These are phyloP conservation scores for Astragalus membranaceus DNA, from an alignment of 306 rosid species.

Conservation along the genomic window DNA sequence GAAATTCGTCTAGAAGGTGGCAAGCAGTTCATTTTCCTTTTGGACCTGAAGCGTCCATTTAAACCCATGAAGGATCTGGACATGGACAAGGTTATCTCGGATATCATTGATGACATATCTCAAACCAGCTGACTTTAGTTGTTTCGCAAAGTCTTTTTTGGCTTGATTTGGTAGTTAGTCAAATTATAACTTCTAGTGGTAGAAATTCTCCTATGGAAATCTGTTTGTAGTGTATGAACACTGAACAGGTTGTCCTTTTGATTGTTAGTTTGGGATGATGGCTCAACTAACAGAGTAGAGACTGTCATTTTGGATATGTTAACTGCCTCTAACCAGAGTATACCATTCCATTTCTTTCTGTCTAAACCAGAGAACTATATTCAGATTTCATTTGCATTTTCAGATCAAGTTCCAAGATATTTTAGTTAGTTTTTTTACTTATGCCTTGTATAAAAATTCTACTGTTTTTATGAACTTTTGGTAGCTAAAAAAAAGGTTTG, in stretches of 20 bases:
- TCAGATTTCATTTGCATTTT: constrained; percentile 9
- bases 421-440: not conserved
- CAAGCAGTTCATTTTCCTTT: too few relatives aligned
- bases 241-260: not conserved
- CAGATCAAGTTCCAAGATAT: not conserved
- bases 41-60: constrained; percentile 79
- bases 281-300: not conserved
- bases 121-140: not conserved
- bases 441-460: not conserved
- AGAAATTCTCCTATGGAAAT: not conserved
- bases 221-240: not conserved
- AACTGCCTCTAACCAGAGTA: constrained; percentile 2
- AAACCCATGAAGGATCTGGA: constrained; percentile 53
- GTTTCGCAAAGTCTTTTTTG: not conserved
- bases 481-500: too few relatives aligned
- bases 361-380: not conserved
- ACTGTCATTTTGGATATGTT: constrained; percentile 19
- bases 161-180: not conserved
- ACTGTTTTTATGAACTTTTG: too few relatives aligned
- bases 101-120: constrained; percentile 31
- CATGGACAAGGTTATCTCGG: constrained; percentile 52
- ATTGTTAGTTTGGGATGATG: not conserved
- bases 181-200: not conserved
- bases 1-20: too few relatives aligned
- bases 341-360: not conserved